Base-by-base conservation (phyloP, 2,329 filamentous ascomycete genomes). In the Albophoma yamanashiensis region DNA sequence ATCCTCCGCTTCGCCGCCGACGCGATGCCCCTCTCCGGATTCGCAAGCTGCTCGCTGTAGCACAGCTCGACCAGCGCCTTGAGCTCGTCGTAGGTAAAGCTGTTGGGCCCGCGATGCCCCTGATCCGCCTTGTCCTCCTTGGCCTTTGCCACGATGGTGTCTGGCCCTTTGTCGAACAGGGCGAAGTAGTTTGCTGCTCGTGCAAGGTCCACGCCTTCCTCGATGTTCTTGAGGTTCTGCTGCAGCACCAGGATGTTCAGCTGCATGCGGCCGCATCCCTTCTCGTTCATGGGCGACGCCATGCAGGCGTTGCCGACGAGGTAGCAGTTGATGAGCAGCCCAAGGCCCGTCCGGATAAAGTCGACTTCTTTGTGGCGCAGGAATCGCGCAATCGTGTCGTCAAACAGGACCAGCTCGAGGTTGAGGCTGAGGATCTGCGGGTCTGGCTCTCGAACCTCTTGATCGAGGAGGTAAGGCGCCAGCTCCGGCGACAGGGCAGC, bases 201-300 rank as follows among this genome's bases (percentile, higher is more conserved):
- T 4, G 79, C 78, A 36, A 93, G 78, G 60, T 83, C 80, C 3
- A 89, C 87, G 11, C 82, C 82, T 2, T 83, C 79, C 73, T 94
- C 91, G 58, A 99, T 87, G 65, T 96, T 96, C 77, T 96, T 96
- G 59, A 99, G 84, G 68, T 96, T 97, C 71, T 99, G 94, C 75
- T 97, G 93, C 58, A 99, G 79, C 47, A 99, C 94, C 31, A 97
- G 82, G 56, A 97, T 91, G 71, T 99, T 96, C 68, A 97, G 84
- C 71, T 92, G 88, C 84, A 99, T 92, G 43, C 92, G 84, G n/a
- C 87, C 85, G 62, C 88, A 90, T 50, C 94, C 94, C 67, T 89
- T 84, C 43, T 76, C 78, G 72, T 99, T 97, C 86, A 99, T 93
- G 9, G 88, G 86, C 57, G 86, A 85, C 53, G 93, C 89, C 69